A percentile compares a stretch with the other conserved stretches of the same genome.
Evolutionary conservation across 139 green algal species (phyloP).

Genomic region (Chara braunii): DNA sequence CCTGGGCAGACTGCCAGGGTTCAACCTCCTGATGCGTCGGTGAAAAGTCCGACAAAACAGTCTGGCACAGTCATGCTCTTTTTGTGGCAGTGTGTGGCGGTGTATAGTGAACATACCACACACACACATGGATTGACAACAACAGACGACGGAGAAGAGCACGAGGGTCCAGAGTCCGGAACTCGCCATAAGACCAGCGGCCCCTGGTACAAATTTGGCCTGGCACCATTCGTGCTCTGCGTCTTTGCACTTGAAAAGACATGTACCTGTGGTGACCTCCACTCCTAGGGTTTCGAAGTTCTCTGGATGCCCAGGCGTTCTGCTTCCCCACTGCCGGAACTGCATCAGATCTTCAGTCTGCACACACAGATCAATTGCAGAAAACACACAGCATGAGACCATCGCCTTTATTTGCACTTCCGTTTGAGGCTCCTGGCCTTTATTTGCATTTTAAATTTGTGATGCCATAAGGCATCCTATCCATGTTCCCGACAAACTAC

Average conservation of each 20-base stretch:
- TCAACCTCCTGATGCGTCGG: too few species aligned
- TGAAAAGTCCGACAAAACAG: too few species aligned
- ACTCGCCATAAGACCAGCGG: neutral
- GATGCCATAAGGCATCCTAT: too few species aligned
- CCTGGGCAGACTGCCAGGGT: too few species aligned
- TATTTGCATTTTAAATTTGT: too few species aligned
- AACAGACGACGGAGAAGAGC: neutral
- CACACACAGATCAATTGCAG: too few species aligned
- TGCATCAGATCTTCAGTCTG: slow-evolving; percentile 92
- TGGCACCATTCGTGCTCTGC: neutral
- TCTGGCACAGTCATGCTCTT: too few species aligned
- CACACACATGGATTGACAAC: neutral
- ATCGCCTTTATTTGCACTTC: too few species aligned
- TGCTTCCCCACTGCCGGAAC: slow-evolving; percentile 87
- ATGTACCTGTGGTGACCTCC: slow-evolving; percentile 89
- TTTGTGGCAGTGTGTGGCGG: neutral
- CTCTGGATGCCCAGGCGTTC: slow-evolving; percentile 95
- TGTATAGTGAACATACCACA: neutral
- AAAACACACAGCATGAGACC: too few species aligned
- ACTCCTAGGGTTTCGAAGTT: slow-evolving; percentile 91
- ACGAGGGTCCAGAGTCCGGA: neutral
- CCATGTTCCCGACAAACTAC: too few species aligned
- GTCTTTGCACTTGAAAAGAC: neutral
- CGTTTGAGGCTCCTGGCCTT: too few species aligned
- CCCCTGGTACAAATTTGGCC: neutral